Conservation (phyloP, 768 basidiomycete genomes). For the Lactifluus subvellereus region DNA sequence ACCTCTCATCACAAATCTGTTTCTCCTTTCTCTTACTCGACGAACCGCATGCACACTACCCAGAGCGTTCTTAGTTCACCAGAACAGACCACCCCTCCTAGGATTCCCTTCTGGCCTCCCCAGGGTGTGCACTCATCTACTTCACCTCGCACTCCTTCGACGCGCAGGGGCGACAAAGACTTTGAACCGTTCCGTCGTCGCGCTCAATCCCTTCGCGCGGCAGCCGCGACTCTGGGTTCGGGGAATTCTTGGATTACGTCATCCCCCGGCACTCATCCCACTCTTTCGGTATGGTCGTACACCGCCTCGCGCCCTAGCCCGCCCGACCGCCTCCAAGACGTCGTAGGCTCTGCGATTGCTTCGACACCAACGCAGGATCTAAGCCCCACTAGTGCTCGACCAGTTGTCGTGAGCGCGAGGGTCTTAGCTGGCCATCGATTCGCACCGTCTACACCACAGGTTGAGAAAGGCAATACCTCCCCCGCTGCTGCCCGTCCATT, state of each 20-base stretch:
- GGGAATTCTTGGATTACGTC: slow-evolving; percentile 74
- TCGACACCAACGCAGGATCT: slow-evolving; percentile 33
- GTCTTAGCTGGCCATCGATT: slow-evolving; percentile 69
- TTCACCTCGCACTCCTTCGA: slow-evolving; percentile 49
- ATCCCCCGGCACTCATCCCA: slow-evolving; percentile 49
- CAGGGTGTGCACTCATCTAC: slow-evolving; percentile 34
- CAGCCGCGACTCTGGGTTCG: slow-evolving; percentile 51
- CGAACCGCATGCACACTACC: slow-evolving; percentile 46
- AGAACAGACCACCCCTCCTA: slow-evolving; percentile 34
- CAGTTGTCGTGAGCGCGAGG: slow-evolving; percentile 47
- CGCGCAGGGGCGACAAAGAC: slow-evolving; percentile 42
- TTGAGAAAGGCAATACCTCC: slow-evolving; percentile 49
- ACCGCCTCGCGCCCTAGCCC: slow-evolving; percentile 39
- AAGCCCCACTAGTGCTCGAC: slow-evolving; percentile 41
- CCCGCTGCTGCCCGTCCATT: slow-evolving; percentile 40
- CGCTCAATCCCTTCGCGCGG: slow-evolving; percentile 36
- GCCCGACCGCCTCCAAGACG: slow-evolving; percentile 27
- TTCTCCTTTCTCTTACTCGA: slow-evolving; percentile 71
- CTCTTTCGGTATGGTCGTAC: slow-evolving; percentile 65
- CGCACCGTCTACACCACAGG: slow-evolving; percentile 38
- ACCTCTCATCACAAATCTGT: slow-evolving; percentile 42
- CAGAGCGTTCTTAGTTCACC: slow-evolving; percentile 34
- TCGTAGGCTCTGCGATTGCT: slow-evolving; percentile 34
- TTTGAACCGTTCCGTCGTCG: slow-evolving; percentile 63
- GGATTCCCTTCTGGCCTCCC: slow-evolving; percentile 53